These are phyloP conservation scores for Phaeosphaeria sp. DNA, from an alignment of 2,329 filamentous ascomycete genomes.

Conservation along the genomic window DNA sequence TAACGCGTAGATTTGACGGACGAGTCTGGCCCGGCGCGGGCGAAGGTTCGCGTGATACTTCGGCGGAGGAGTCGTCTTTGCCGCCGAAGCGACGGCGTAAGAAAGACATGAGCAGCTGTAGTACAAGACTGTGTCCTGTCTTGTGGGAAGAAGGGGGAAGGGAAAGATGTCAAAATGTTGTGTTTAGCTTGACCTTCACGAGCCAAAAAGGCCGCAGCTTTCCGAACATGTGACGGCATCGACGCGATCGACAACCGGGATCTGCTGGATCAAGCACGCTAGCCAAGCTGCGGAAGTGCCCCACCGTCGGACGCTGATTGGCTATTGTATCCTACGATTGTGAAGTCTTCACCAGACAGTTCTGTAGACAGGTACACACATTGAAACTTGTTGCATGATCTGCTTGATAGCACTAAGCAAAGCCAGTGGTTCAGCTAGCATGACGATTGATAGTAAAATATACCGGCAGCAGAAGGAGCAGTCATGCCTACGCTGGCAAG, in stretches of 20 bases:
- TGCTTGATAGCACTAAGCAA: slow-evolving; percentile 3
- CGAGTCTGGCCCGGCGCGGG: slow-evolving; percentile 44
- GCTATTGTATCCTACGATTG: too few relatives aligned
- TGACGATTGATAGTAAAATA: too few relatives aligned
- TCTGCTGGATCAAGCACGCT: not conserved
- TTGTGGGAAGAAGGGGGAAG: not conserved
- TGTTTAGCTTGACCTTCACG: slow-evolving; percentile 1
- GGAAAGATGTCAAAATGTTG: not conserved
- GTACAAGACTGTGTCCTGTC: not conserved
- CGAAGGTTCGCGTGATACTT: slow-evolving; percentile 47
- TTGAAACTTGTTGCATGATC: too few relatives aligned
- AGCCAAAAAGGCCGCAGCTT: not conserved
- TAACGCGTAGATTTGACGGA: slow-evolving; percentile 57
- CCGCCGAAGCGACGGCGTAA: slow-evolving; percentile 47
- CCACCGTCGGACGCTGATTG: not conserved
- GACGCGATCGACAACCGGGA: not conserved
- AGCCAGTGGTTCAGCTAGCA: too few relatives aligned
- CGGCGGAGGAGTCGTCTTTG: slow-evolving; percentile 31
- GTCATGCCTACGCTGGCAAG: too few relatives aligned
- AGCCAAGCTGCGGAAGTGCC: not conserved
- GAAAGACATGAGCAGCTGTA: slow-evolving; percentile 39
- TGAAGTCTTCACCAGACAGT: too few relatives aligned
- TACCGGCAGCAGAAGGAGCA: too few relatives aligned
- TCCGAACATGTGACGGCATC: slow-evolving; percentile 1
- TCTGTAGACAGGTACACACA: too few relatives aligned